These are phyloP conservation scores for Globisporangium spiculum DNA, from an alignment of 352 stramenopile genomes.

Conservation along the genomic window DNA sequence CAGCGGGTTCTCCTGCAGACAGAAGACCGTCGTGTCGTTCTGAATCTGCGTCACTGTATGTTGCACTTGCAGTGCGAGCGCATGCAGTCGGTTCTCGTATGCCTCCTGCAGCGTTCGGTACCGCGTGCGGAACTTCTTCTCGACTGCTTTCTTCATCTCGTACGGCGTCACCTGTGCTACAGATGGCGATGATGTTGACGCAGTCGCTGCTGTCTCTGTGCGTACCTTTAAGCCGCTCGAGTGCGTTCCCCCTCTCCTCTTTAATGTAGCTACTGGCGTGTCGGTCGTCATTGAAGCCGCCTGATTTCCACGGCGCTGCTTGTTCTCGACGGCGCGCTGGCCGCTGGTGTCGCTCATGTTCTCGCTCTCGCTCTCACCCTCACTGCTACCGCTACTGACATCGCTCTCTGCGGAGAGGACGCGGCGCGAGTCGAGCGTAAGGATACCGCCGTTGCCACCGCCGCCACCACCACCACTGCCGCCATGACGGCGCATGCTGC, in stretches of 20 bases:
- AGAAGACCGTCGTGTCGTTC: conserved; percentile 57
- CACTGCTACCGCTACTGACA: conserved; percentile 1
- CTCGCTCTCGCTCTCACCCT: conserved; percentile 7
- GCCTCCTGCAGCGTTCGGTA: conserved; percentile 66
- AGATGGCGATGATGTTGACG: background rate
- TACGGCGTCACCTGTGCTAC: conserved; percentile 7
- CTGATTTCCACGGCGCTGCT: conserved; percentile 8
- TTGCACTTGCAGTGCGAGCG: conserved; percentile 49
- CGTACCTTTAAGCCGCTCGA: background rate
- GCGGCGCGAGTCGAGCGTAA: background rate
- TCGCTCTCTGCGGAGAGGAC: background rate
- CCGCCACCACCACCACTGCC: background rate
- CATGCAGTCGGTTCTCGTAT: conserved; percentile 69
- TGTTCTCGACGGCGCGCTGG: conserved; percentile 12
- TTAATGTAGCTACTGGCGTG: conserved; percentile 13
- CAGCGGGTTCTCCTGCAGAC: conserved; percentile 59
- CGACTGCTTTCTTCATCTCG: conserved; percentile 50
- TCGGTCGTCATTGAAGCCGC: background rate
- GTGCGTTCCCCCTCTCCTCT: background rate
- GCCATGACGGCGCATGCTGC: background rate
- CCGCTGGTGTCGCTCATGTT: conserved; percentile 10
- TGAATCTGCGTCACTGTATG: conserved; percentile 51
- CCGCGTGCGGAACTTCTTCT: conserved; percentile 71
- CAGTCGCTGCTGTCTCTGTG: background rate
- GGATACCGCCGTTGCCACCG: background rate